Evolutionary conservation across 2,329 filamentous ascomycete species (phyloP).

Genomic region (Alternaria postmessia): DNA sequence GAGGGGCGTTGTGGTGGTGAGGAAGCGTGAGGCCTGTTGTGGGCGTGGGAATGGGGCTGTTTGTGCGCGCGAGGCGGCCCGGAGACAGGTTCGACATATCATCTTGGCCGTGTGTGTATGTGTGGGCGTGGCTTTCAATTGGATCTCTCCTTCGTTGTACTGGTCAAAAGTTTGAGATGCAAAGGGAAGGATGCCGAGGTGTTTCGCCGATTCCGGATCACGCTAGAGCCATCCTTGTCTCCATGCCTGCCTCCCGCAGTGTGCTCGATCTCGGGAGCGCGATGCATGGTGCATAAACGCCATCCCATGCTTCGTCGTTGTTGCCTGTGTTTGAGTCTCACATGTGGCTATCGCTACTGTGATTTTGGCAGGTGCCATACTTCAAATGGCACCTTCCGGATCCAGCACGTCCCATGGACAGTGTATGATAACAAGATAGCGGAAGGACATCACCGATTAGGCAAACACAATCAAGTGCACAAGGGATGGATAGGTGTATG

Average conservation of each 20-base stretch:
- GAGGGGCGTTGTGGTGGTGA: constrained; percentile 35
- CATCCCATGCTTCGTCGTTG: neutral
- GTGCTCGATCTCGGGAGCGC: neutral
- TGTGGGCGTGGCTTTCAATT: constrained; percentile 11
- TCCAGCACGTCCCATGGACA: neutral
- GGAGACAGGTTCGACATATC: constrained; percentile 52
- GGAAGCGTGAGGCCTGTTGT: constrained; percentile 32
- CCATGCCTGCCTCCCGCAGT: neutral
- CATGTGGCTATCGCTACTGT: neutral
- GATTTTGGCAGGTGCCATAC: constrained; percentile 5
- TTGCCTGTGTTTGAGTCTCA: neutral
- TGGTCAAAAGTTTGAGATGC: constrained; percentile 29
- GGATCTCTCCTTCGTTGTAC: neutral
- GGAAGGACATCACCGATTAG: neutral
- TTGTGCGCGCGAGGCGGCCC: constrained; percentile 39
- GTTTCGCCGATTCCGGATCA: constrained; percentile 18
- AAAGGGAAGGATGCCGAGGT: constrained; percentile 14
- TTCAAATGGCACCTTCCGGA: constrained; percentile 1
- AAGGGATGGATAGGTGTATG: constrained; percentile 2
- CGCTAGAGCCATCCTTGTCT: constrained; percentile 5
- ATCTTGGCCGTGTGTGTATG: constrained; percentile 33
- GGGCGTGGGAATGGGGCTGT: constrained; percentile 8
- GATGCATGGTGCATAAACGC: neutral
- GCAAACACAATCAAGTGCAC: neutral
- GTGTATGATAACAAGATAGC: neutral